phyloP scores from a whole-genome alignment of 2,329 filamentous ascomycete species.

The Alternaria arborescens region DNA sequence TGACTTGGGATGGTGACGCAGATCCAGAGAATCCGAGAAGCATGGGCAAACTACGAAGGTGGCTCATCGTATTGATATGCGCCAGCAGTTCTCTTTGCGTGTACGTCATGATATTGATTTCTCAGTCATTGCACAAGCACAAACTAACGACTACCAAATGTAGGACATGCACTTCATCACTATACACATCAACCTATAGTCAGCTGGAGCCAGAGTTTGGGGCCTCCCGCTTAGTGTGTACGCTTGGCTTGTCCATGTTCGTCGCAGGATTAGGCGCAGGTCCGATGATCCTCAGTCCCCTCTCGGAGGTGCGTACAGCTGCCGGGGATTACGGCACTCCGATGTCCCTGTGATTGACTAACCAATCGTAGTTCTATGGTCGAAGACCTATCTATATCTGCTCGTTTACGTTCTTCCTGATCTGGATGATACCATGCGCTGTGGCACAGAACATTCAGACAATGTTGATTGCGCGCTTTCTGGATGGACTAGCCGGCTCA shows the following conservation, averaged over 20 bases:
- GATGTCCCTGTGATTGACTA: constrained; percentile 1
- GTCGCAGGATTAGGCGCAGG: constrained; percentile 75
- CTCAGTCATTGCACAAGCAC: neutral
- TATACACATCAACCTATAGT: constrained; percentile 84
- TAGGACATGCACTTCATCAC: constrained; percentile 84
- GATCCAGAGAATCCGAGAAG: constrained; percentile 80
- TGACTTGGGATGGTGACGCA: constrained; percentile 76
- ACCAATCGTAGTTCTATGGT: constrained; percentile 72
- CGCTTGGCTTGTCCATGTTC: constrained; percentile 82
- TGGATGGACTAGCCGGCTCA: constrained; percentile 75
- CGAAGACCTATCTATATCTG: constrained; percentile 80
- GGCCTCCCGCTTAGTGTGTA: constrained; percentile 74
- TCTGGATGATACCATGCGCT: constrained; percentile 84
- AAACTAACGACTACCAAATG: constrained; percentile 12
- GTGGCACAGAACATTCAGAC: constrained; percentile 84
- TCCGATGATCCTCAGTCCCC: constrained; percentile 64
- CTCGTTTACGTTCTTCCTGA: constrained; percentile 76
- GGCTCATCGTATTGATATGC: constrained; percentile 80
- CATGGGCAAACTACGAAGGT: constrained; percentile 72
- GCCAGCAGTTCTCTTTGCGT: constrained; percentile 80
- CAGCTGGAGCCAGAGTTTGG: constrained; percentile 80
- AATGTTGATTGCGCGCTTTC: constrained; percentile 79
- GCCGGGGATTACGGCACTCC: neutral
- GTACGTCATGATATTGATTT: constrained; percentile 62
- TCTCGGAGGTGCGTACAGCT: constrained; percentile 55